These are phyloP conservation scores for Candida michaelii DNA, from an alignment of 805 yeast species.

Conservation along the genomic window DNA sequence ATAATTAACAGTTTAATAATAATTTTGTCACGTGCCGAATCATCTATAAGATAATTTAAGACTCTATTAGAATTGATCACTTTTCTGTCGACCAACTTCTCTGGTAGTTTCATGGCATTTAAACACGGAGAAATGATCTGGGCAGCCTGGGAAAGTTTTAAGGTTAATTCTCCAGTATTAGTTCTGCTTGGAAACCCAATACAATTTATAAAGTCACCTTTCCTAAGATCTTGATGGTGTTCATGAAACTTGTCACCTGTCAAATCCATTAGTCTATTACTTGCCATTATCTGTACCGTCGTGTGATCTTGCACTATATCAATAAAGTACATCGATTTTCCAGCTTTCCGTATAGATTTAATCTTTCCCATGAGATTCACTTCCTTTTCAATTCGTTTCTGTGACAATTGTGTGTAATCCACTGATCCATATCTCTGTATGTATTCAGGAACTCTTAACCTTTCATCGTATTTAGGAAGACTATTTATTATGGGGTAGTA, in stretches of 20 bases:
- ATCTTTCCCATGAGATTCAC: slow-evolving; percentile 55
- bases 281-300: slow-evolving; percentile 62
- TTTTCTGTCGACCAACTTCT: slow-evolving; percentile 52
- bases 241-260: slow-evolving; percentile 42
- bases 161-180: slow-evolving; percentile 73
- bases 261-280: slow-evolving; percentile 46
- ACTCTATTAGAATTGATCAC: slow-evolving; percentile 68
- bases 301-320: slow-evolving; percentile 64
- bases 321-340: slow-evolving; percentile 66
- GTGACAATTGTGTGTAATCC: slow-evolving; percentile 8
- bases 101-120: slow-evolving; percentile 47
- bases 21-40: slow-evolving; percentile 46
- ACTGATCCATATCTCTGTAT: slow-evolving; percentile 1
- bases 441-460: slow-evolving; percentile 11
- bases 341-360: slow-evolving; percentile 56
- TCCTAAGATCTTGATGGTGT: slow-evolving; percentile 46
- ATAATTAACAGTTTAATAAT: slow-evolving; percentile 56
- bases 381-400: slow-evolving; percentile 6
- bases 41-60: slow-evolving; percentile 67
- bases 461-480: slow-evolving; percentile 3
- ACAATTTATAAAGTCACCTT: slow-evolving; percentile 72
- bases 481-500: slow-evolving; percentile 13
- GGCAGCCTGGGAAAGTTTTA: slow-evolving; percentile 55
- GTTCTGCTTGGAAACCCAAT: slow-evolving; percentile 75
- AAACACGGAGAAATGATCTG: slow-evolving; percentile 65